Base-by-base conservation (phyloP, 1,284 basidiomycete genomes). In the Spongispora temasekensis region DNA sequence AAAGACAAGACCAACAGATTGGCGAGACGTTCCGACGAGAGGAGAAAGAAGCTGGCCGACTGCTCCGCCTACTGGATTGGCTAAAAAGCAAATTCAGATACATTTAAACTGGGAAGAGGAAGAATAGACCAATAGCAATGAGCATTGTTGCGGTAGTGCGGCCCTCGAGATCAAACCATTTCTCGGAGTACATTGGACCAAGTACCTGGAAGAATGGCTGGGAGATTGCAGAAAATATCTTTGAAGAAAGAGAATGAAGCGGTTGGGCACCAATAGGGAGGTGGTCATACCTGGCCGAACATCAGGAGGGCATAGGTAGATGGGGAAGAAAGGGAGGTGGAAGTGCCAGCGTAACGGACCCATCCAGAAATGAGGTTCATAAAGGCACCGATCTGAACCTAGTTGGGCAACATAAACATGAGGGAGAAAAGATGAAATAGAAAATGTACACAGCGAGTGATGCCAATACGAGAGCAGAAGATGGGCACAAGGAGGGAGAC, bases 131-230 rank as follows among this genome's bases (percentile, higher is more conserved):
- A 34, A 93, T 81, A n/a, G 90, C 83, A 57, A 92, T 77, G 31
- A 90, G 68, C 90, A 91, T 93, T 2, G 91, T 93, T 17, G 88
- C 89, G 0, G 91, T 92, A 7, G 88, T 92, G 51, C 91, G 80
- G 1, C 87, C 84, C 59, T 82, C 79, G 48, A 91, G 74, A 64
- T 89, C 84, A 66, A 93, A 93, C 91, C 91, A 93, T 31, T 77
- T 83, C 69, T 93, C 89, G 1, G 90, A 92, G 71, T 88, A 93
- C 58, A 83, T 87, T 1, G 91, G 88, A 7, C 87, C 86, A 10
- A 92, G 75, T 23, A 92, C 81, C 73, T 90, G 89, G 68, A 85
- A 91, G 27, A 87, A 77, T 2, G 90, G 85, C 68, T 91, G 88
- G 0, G 87, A 77, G 53, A 90, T 71, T 1, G 83, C 83, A 19